phyloP scores from a whole-genome alignment of 257 asterid genomes.

The Striga asiatica region DNA sequence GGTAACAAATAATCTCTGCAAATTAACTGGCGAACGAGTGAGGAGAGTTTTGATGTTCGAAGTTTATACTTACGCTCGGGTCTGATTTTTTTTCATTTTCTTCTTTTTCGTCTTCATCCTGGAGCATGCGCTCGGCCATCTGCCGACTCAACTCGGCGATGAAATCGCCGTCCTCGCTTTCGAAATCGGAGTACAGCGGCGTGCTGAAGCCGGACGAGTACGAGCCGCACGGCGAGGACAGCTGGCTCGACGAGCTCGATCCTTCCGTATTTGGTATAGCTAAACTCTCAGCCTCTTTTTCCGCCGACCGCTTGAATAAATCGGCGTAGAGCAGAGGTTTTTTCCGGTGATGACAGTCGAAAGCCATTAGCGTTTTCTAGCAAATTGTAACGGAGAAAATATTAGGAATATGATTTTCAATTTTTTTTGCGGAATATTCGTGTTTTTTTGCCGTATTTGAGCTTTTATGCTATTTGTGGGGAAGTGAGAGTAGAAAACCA shows the following conservation, averaged over 20 bases:
- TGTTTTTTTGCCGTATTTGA: too few species aligned
- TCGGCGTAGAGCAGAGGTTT: constrained; percentile 30
- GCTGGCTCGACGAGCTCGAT: not conserved
- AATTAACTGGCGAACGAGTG: too few species aligned
- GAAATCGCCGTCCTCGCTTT: constrained; percentile 53
- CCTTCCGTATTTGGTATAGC: not conserved
- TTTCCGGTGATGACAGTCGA: constrained; percentile 25
- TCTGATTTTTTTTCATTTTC: constrained; percentile 24
- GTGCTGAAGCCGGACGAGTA: constrained; percentile 57
- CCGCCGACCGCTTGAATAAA: constrained; percentile 19
- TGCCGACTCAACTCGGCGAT: constrained; percentile 64
- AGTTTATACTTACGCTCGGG: too few species aligned
- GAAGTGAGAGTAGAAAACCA: not conserved
- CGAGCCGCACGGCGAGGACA: constrained; percentile 28
- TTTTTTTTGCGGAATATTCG: too few species aligned
- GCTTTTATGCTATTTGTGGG: too few species aligned
- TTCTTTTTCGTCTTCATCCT: constrained; percentile 49
- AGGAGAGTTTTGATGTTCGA: too few species aligned
- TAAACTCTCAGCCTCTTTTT: not conserved
- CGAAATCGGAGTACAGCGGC: constrained; percentile 54
- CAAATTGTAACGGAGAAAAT: too few species aligned
- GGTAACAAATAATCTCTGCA: too few species aligned
- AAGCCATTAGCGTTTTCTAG: constrained; percentile 21
- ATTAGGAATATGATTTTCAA: too few species aligned
- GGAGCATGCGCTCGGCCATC: constrained; percentile 78